A percentile compares a stretch with the other conserved stretches of the same genome.
Conservation (phyloP, 768 basidiomycete species). For the Mycena vulgaris region DNA sequence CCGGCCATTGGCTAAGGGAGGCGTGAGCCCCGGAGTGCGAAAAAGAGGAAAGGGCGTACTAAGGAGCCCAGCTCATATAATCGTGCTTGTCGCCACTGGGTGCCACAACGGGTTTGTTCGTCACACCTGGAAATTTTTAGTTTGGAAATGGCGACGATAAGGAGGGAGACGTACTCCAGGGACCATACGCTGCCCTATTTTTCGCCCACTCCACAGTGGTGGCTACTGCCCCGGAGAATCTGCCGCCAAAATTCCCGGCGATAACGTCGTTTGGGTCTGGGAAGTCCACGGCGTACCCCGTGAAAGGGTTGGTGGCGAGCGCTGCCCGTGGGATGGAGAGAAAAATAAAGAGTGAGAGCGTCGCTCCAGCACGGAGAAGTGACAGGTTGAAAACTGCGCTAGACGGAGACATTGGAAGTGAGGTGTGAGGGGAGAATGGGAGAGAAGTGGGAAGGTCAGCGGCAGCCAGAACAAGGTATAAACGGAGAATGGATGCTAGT, state of each 20-base stretch:
- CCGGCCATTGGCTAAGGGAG: slow-evolving; percentile 68
- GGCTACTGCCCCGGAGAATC: slow-evolving; percentile 60
- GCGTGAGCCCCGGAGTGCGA: background rate
- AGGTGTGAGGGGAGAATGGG: too few relatives aligned
- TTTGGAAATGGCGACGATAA: background rate
- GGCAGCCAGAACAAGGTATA: too few relatives aligned
- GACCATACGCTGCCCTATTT: slow-evolving; percentile 57
- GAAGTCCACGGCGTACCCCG: slow-evolving; percentile 67
- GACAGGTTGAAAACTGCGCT: too few relatives aligned
- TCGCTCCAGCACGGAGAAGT: too few relatives aligned
- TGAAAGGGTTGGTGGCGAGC: slow-evolving; percentile 25
- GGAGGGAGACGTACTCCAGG: slow-evolving; percentile 65
- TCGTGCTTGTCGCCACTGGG: slow-evolving; percentile 73
- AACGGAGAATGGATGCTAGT: too few relatives aligned
- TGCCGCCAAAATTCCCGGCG: slow-evolving; percentile 54
- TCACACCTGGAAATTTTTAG: slow-evolving; percentile 58
- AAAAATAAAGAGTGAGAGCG: background rate
- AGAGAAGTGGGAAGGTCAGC: too few relatives aligned
- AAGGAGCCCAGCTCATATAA: slow-evolving; percentile 81
- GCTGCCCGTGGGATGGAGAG: slow-evolving; percentile 1
- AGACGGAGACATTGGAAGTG: too few relatives aligned
- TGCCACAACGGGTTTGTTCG: slow-evolving; percentile 61
- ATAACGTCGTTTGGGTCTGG: slow-evolving; percentile 66
- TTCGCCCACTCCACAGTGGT: slow-evolving; percentile 66
- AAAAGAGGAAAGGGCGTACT: slow-evolving; percentile 58